Conservation (phyloP, 1,284 basidiomycete species). For the Rhodotorula sp. region DNA sequence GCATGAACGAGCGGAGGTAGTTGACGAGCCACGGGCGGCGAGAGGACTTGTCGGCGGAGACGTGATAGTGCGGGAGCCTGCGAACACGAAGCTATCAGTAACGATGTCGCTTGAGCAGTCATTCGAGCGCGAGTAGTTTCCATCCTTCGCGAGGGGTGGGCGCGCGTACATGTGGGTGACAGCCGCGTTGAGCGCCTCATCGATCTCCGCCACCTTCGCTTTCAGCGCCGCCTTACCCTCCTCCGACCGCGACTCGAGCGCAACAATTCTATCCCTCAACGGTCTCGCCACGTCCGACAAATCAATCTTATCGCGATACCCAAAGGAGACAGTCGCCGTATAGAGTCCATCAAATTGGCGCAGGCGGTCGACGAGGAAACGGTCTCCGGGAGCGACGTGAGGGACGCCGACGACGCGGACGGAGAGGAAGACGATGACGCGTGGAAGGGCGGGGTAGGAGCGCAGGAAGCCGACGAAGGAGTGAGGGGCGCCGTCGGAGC, state of each 20-base stretch:
- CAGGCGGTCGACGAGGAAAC: constrained; percentile 59
- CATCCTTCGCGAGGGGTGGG: too few relatives aligned
- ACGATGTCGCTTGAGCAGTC: too few relatives aligned
- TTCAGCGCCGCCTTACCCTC: constrained; percentile 48
- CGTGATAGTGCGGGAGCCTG: constrained; percentile 62
- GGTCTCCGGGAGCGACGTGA: constrained; percentile 53
- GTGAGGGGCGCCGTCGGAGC: constrained; percentile 38
- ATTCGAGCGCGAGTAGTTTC: too few relatives aligned
- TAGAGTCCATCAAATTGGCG: constrained; percentile 55
- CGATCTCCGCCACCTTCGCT: constrained; percentile 53
- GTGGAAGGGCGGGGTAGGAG: constrained; percentile 38
- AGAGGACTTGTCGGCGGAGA: constrained; percentile 50
- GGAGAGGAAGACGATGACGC: constrained; percentile 57
- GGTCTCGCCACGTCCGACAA: constrained; percentile 52
- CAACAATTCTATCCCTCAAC: constrained; percentile 56
- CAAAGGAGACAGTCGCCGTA: constrained; percentile 40
- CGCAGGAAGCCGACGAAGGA: constrained; percentile 37
- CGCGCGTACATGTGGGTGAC: constrained; percentile 59
- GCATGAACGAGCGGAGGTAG: constrained; percentile 54
- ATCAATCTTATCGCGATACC: constrained; percentile 61
- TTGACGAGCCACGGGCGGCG: constrained; percentile 18
- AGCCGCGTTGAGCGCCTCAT: constrained; percentile 51
- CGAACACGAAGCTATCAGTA: too few relatives aligned
- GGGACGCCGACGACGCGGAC: constrained; percentile 57
- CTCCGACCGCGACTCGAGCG: constrained; percentile 52